phyloP scores from a whole-genome alignment of 495 filamentous ascomycete species.

The Annulohypoxylon nitens region DNA sequence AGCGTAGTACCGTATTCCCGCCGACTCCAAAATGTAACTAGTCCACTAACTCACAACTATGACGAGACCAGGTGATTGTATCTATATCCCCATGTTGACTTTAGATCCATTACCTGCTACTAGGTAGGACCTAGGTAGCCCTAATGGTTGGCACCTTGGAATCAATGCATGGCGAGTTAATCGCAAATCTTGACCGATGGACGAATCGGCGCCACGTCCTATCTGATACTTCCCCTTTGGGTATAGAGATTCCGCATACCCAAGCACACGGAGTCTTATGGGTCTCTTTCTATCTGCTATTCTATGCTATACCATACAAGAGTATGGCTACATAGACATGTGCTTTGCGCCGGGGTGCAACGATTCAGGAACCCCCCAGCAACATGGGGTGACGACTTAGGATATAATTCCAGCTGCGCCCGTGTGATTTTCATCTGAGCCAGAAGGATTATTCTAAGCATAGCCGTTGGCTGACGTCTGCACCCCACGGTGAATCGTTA shows the following conservation, averaged over 20 bases:
- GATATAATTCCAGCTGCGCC: slow-evolving; percentile 34
- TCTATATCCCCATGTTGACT: slow-evolving; percentile 4
- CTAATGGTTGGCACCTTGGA: not conserved
- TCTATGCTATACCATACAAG: not conserved
- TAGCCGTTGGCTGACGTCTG: slow-evolving; percentile 37
- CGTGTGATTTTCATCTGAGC: slow-evolving; percentile 3
- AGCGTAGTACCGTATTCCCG: slow-evolving; percentile 26
- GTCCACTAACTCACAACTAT: slow-evolving; percentile 10
- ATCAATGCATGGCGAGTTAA: slow-evolving; percentile 25
- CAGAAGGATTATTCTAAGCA: slow-evolving; percentile 26
- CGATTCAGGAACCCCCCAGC: slow-evolving; percentile 18
- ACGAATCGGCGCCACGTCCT: slow-evolving; percentile 23
- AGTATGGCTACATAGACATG: slow-evolving; percentile 29
- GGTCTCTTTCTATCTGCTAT: slow-evolving; percentile 4
- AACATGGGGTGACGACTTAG: slow-evolving; percentile 13
- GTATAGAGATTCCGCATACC: slow-evolving; percentile 30
- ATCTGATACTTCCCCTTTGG: slow-evolving; percentile 38
- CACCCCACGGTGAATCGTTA: slow-evolving; percentile 26
- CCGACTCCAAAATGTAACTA: slow-evolving; percentile 40
- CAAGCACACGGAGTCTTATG: slow-evolving; percentile 5
- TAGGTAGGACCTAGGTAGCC: not conserved
- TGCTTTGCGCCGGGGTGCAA: slow-evolving; percentile 25
- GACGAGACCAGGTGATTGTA: slow-evolving; percentile 25
- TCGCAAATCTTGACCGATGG: slow-evolving; percentile 21
- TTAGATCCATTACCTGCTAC: not conserved